These are phyloP conservation scores for Cystobasidium pallidum DNA, from an alignment of 1,284 basidiomycete genomes.

Conservation along the genomic window DNA sequence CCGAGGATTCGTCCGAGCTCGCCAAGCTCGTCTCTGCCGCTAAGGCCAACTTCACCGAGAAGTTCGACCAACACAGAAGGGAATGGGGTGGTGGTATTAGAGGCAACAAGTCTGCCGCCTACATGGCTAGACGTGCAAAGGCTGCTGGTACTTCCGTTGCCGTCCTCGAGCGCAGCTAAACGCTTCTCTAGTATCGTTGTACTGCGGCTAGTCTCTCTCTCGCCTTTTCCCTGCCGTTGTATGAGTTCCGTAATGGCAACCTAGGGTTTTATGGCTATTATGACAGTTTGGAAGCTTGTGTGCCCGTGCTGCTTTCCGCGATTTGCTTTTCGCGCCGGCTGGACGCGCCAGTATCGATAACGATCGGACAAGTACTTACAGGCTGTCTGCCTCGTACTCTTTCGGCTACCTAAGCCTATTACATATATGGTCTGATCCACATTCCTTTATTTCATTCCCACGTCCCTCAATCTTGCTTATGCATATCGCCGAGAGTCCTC, in stretches of 20 bases:
- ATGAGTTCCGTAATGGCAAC: conserved; percentile 8
- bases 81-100: conserved; percentile 96
- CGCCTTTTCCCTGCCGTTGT: conserved; percentile 18
- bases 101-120: conserved; percentile 66
- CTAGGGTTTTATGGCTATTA: conserved; percentile 5
- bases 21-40: conserved; percentile 88
- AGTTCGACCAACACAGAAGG: conserved; percentile 87
- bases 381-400: too few relatives aligned
- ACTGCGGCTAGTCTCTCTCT: not conserved
- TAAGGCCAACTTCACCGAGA: conserved; percentile 98
- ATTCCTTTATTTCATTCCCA: too few relatives aligned
- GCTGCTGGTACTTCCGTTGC: conserved; percentile 62
- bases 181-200: not conserved
- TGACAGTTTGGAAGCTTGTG: not conserved
- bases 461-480: too few relatives aligned
- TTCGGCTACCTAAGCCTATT: too few relatives aligned
- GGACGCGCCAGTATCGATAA: too few relatives aligned
- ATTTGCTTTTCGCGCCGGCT: too few relatives aligned
- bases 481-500: not conserved
- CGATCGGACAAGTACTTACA: too few relatives aligned
- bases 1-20: conserved; percentile 91
- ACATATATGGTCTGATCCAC: not conserved
- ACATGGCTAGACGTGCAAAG: conserved; percentile 93
- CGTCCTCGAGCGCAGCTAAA: conserved; percentile 34
- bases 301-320: too few relatives aligned